Evolutionary conservation across 306 rosid species (phyloP), one percentile per base, ranked within the genome.

Genomic region (Calophaca sinica): DNA sequence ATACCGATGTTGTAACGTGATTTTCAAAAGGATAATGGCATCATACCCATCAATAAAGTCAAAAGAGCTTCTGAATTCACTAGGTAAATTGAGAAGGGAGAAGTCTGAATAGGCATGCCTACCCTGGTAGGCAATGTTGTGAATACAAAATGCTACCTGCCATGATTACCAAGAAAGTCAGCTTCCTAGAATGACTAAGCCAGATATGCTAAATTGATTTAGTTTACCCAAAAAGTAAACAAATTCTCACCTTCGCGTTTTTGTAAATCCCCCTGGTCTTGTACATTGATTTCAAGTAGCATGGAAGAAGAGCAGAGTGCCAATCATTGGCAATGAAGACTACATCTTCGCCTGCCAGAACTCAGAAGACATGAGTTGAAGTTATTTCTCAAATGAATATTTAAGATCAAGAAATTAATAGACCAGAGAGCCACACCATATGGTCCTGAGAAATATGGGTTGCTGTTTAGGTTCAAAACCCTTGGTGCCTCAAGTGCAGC

Each of bases 401-500:
- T 75, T 31, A 15, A 59, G 79, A 63, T 76, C 45, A 75, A 71
- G n/a, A 20, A 15, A 55, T 29, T 7, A 29, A 55, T 68, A 65
- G 72, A 64, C 58, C 13, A 67, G 39, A 54, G 69, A 70, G 36
- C 10, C 84, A n/a, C 73, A 91, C 97, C 97, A 80, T 89, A 91
- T 81, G 92, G 90, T 73, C 97, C 94, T 0, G 94, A 87, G 81
- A 89, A 89, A 42, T 86, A 69, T 78, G 83, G 70, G 80, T 32
- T 91, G 89, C 68, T 88, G 77, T 67, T 72, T 5, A 89, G 70
- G 57, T 84, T 89, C 81, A 91, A 84, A 74, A 89, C 81, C 83
- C 97, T 89, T 5, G 97, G 94, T 51, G 90, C 94, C 71, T 87
- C 94, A 14, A 87, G 84, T 72, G 94, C 97, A 64, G 97, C 97